Percentiles rank a stretch among this genome's conserved stretches.
phyloP scores from a whole-genome alignment of 768 basidiomycete genomes.

The Tricholoma flavovirens region DNA sequence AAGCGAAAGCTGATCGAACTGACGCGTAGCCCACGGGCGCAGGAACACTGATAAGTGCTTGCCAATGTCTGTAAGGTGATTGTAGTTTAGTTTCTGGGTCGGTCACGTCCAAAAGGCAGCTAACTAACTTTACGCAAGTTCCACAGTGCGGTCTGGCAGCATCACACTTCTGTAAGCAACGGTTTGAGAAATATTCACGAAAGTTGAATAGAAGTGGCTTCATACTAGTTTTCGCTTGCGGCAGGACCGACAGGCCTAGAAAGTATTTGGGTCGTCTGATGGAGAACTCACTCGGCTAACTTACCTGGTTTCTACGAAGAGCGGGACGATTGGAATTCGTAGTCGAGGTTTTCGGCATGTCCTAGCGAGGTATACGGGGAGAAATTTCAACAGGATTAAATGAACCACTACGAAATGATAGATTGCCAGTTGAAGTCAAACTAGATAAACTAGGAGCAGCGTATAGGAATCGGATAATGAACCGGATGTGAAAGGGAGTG shows the following conservation, averaged over 20 bases:
- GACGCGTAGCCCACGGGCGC: constrained; percentile 83
- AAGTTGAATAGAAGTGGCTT: constrained; percentile 5
- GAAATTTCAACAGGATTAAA: neutral
- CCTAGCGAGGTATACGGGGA: neutral
- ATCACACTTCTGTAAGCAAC: constrained; percentile 68
- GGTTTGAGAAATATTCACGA: neutral
- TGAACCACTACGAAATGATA: neutral
- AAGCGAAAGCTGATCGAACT: constrained; percentile 20
- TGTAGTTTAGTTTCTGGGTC: neutral
- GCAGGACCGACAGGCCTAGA: constrained; percentile 74
- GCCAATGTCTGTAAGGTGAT: constrained; percentile 57
- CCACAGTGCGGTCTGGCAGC: constrained; percentile 81
- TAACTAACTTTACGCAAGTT: constrained; percentile 76
- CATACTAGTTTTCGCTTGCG: constrained; percentile 80
- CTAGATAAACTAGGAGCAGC: no score
- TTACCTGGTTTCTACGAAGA: constrained; percentile 74
- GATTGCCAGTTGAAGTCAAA: neutral
- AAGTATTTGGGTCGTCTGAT: constrained; percentile 1
- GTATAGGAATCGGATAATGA: no score
- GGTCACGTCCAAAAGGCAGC: neutral
- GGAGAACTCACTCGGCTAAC: constrained; percentile 5
- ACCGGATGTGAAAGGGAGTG: no score
- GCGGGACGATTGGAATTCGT: constrained; percentile 50
- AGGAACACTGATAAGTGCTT: constrained; percentile 75
- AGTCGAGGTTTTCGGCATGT: constrained; percentile 64